These are phyloP conservation scores for Lepidium aucheri DNA, from an alignment of 345 rosid genomes.

Conservation along the genomic window DNA sequence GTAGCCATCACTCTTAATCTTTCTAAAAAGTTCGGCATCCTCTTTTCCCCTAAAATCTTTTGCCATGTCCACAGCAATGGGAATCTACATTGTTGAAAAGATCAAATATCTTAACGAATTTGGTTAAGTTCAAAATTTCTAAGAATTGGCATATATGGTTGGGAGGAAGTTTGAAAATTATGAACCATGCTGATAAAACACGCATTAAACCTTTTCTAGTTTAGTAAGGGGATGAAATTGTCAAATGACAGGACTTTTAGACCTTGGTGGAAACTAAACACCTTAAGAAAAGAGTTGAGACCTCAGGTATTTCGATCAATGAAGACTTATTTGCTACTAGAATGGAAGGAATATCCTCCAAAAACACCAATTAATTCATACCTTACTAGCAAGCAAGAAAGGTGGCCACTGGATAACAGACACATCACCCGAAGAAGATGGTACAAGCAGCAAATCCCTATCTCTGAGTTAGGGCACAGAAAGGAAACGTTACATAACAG, in stretches of 20 bases:
- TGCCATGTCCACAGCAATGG: slow-evolving; percentile 96
- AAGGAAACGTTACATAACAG: slow-evolving; percentile 14
- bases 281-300: neutral
- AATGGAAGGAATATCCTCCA: neutral
- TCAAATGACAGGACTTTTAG: neutral
- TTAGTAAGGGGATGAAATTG: neutral
- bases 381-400: slow-evolving; percentile 95
- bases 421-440: slow-evolving; percentile 57
- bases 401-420: slow-evolving; percentile 95
- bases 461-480: slow-evolving; percentile 47
- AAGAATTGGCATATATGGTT: neutral
- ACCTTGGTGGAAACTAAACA: neutral
- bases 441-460: slow-evolving; percentile 81
- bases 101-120: neutral
- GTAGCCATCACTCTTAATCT: slow-evolving; percentile 54
- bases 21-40: slow-evolving; percentile 63
- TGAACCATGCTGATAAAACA: neutral
- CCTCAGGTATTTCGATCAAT: neutral
- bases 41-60: slow-evolving; percentile 75
- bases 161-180: neutral
- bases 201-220: neutral
- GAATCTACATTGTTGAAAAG: slow-evolving; percentile 48
- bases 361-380: slow-evolving; percentile 30
- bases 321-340: neutral
- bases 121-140: neutral